These are phyloP conservation scores for Massarina eburnea DNA, from an alignment of 2,329 filamentous ascomycete genomes.

Conservation along the genomic window DNA sequence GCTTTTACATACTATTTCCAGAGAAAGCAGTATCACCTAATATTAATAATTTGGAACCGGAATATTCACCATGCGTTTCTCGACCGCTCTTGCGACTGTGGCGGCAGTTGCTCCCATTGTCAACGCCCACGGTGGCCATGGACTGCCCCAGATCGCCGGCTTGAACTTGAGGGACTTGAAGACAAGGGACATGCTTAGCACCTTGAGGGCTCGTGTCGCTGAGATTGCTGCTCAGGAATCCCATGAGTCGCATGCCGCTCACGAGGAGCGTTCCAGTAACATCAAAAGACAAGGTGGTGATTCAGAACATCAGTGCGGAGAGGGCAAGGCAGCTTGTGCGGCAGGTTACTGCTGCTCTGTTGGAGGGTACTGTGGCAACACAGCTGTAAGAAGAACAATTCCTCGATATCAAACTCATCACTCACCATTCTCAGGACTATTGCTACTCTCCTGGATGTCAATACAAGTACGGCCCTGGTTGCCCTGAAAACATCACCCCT, in stretches of 20 bases:
- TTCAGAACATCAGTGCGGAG: conserved; percentile 34
- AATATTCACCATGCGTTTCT: conserved; percentile 36
- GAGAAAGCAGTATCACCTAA: conserved; percentile 26
- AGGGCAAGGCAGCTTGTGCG: conserved; percentile 29
- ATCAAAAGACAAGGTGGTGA: conserved; percentile 31
- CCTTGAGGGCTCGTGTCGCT: conserved; percentile 26
- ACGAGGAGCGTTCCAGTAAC: conserved; percentile 16
- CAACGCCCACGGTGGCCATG: conserved; percentile 32
- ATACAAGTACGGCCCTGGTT: conserved; percentile 62
- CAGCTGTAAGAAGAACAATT: background rate
- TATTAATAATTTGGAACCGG: conserved; percentile 12
- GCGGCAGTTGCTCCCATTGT: conserved; percentile 33
- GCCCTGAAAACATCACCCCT: conserved; percentile 60
- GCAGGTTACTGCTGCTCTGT: conserved; percentile 40
- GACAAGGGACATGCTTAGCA: conserved; percentile 34
- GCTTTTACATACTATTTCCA: conserved; percentile 12
- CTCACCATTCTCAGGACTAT: conserved; percentile 51
- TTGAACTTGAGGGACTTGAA: conserved; percentile 39
- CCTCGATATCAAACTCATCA: background rate
- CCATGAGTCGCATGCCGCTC: conserved; percentile 14
- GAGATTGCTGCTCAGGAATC: conserved; percentile 19
- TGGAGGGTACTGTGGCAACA: conserved; percentile 25
- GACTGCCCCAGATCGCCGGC: conserved; percentile 37
- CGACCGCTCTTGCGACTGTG: conserved; percentile 31
- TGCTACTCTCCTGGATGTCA: conserved; percentile 65